A percentile compares a stretch with the other conserved stretches of the same genome.
phyloP scores from a whole-genome alignment of 495 filamentous ascomycete species.

The Schizothecium vesticola region DNA sequence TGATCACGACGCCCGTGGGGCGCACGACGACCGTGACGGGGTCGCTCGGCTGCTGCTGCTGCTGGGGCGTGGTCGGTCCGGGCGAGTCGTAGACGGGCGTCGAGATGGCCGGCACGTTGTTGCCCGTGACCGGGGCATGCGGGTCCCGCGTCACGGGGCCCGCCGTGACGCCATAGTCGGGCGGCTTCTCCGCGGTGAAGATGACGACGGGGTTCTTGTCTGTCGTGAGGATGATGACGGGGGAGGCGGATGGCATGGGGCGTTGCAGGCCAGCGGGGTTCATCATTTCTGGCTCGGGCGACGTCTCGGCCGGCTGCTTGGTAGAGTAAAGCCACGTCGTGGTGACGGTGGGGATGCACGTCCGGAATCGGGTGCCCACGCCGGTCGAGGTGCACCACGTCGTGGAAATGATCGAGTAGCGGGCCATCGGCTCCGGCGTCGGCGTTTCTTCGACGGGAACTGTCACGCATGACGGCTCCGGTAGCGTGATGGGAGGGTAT shows the following conservation, averaged over 20 bases:
- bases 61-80: slow-evolving; percentile 6
- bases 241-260: neutral
- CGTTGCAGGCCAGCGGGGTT: neutral
- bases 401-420: slow-evolving; percentile 30
- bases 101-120: neutral
- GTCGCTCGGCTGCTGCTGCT: slow-evolving; percentile 13
- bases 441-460: neutral
- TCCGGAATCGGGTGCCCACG: slow-evolving; percentile 21
- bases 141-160: slow-evolving; percentile 15
- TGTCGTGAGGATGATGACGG: slow-evolving; percentile 39
- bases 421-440: neutral
- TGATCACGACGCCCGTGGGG: slow-evolving; percentile 39
- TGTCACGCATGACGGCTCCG: slow-evolving; percentile 29
- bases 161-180: slow-evolving; percentile 38
- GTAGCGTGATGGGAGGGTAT: slow-evolving; percentile 35
- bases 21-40: slow-evolving; percentile 36
- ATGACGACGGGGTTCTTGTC: slow-evolving; percentile 48
- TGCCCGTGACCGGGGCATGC: slow-evolving; percentile 19
- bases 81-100: slow-evolving; percentile 30
- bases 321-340: slow-evolving; percentile 13
- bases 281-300: neutral
- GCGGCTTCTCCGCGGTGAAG: slow-evolving; percentile 33
- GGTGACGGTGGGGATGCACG: slow-evolving; percentile 15
- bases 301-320: slow-evolving; percentile 10
- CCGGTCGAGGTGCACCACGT: slow-evolving; percentile 35